A percentile compares a stretch with the other conserved stretches of the same genome.
These are phyloP conservation scores for Cladosporium austrohemisphaericum DNA, from an alignment of 2,329 filamentous ascomycete genomes.

Conservation along the genomic window DNA sequence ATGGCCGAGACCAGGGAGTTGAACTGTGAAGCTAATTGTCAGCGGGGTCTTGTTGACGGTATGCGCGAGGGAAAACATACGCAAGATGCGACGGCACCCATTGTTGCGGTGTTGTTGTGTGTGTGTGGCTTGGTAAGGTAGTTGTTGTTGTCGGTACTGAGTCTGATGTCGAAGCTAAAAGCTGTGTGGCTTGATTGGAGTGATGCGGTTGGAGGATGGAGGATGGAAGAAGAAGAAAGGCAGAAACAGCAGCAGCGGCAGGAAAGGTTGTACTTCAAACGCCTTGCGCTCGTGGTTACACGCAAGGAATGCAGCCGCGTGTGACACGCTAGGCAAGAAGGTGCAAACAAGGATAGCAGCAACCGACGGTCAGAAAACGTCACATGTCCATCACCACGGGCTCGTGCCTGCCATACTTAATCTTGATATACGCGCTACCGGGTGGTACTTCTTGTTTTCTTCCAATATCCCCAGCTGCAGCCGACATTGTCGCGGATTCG, in stretches of 20 bases:
- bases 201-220: neutral
- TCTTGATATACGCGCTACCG: conserved; percentile 2
- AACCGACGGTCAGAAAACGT: neutral
- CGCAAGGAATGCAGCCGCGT: conserved; percentile 11
- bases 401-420: neutral
- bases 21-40: conserved; percentile 36
- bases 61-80: conserved; percentile 52
- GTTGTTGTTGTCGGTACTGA: conserved; percentile 12
- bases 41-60: conserved; percentile 18
- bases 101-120: conserved; percentile 35
- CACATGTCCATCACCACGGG: conserved; percentile 5
- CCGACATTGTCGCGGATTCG: conserved; percentile 2
- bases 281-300: conserved; percentile 7
- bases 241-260: neutral
- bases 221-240: neutral
- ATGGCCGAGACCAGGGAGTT: conserved; percentile 45
- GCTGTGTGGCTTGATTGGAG: conserved; percentile 1
- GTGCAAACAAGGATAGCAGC: conserved; percentile 11
- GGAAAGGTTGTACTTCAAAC: neutral
- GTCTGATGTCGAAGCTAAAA: neutral
- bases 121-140: conserved; percentile 1
- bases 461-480: neutral
- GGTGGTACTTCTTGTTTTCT: conserved; percentile 1
- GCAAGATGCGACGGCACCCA: conserved; percentile 82
- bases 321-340: neutral